Evolutionary conservation across 2,329 filamentous ascomycete genomes (phyloP).

Genomic region (Achaetomium macrosporum): DNA sequence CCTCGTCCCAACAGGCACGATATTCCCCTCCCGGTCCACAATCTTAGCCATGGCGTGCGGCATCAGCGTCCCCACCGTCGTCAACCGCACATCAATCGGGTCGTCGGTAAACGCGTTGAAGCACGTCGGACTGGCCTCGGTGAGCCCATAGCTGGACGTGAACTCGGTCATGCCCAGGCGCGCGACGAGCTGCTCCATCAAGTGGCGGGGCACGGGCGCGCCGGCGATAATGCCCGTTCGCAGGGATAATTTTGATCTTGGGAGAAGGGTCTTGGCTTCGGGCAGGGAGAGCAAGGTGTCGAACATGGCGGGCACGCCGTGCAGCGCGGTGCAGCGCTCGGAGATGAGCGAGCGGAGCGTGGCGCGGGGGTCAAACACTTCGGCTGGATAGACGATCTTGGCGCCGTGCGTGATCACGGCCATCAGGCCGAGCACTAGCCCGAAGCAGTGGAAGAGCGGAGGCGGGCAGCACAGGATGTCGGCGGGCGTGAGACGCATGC

Average conservation of each 20-base stretch:
- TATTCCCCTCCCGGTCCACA: conserved; percentile 58
- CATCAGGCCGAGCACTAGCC: conserved; percentile 69
- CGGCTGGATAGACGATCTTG: conserved; percentile 69
- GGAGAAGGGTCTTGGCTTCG: conserved; percentile 31
- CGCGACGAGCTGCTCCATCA: conserved; percentile 67
- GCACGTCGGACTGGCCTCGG: conserved; percentile 72
- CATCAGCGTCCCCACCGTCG: conserved; percentile 69
- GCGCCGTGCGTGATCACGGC: conserved; percentile 67
- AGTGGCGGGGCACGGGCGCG: conserved; percentile 65
- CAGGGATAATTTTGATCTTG: conserved; percentile 44
- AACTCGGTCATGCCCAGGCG: conserved; percentile 72
- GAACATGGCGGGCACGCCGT: conserved; percentile 82
- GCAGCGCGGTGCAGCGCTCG: conserved; percentile 66
- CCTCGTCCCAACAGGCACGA: conserved; percentile 60
- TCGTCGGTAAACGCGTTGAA: conserved; percentile 77
- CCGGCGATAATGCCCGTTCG: conserved; percentile 76
- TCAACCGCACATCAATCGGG: conserved; percentile 58
- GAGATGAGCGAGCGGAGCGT: conserved; percentile 61
- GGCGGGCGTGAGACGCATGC: conserved; percentile 60
- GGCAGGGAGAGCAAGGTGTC: conserved; percentile 54
- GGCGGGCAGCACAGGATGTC: conserved; percentile 76
- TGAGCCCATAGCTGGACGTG: conserved; percentile 64
- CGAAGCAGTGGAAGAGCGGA: conserved; percentile 82
- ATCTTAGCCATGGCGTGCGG: conserved; percentile 75
- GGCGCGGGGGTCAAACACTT: conserved; percentile 64